Base-by-base conservation (phyloP, 2,329 filamentous ascomycete species). In the Fusarium burgessii region DNA sequence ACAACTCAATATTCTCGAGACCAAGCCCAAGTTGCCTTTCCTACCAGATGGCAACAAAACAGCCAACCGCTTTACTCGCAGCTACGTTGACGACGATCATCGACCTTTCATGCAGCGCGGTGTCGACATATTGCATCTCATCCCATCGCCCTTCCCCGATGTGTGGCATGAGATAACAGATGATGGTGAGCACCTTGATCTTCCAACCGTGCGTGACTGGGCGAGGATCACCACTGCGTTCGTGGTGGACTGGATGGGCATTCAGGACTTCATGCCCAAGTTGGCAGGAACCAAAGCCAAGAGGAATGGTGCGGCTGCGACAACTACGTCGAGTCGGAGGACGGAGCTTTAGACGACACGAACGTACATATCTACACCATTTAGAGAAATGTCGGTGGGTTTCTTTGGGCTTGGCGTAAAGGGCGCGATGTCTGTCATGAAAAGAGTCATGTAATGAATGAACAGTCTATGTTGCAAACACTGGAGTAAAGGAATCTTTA, bases 121-220 rank as follows among this genome's bases (percentile, higher is more conserved):
- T 3, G 95, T 98, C 0, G 91, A 97, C 32, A 87, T 98, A 18
- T 80, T 99, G 62, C 96, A 99, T 81, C 81, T 99, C 29, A 98
- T 99, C 62, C 94, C 95, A 0, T 86, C 85, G 7, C 91, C 91
- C 1, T 98, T 98, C 78, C 95, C 95, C 1, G 47, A 73, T 0
- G 92, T 97, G 3, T 99, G 96, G 96, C 96, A 99, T 82, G 91
- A 86, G 2, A 89, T 94, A 76, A 83, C 90, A 0, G 96, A 99
- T 77, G 91, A 97, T 74, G 95, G 90, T 4, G 90, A 91, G 72
- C 92, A 98, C 81, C 82, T 99, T 60, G 94, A 99, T 79, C 83
- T 91, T 72, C 85, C 89, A 12, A 95, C 93, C 0, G 89, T 95
- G 38, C 88, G 92, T 75, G 96, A 99, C 80, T 99, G 96, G 96